Base-by-base conservation (phyloP, 2,329 filamentous ascomycete genomes). In the Fusarium miscanthi region DNA sequence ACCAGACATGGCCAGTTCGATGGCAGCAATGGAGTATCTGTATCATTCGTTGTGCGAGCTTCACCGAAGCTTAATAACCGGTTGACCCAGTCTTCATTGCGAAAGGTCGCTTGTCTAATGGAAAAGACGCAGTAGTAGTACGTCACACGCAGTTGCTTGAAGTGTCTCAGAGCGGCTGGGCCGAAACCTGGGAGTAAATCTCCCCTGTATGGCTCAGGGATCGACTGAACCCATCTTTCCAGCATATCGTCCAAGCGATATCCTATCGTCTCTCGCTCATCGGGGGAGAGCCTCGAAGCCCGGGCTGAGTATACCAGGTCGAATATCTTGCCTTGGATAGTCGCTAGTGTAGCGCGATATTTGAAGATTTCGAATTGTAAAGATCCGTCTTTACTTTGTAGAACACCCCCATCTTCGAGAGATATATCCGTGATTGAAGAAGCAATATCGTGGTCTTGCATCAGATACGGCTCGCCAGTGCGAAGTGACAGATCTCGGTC, bases 291-390 rank as follows among this genome's bases (percentile, higher is more conserved):
- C 8, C 17, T 14, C 5, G 14, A 13, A 17, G 66, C 61, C 0
- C 51, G 41, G 7, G 66, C 45, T 14, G 66, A 66, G 10, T 66
- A 59, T 0, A 70, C 25, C 10, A 64, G 10, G 31, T 72, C 67
- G 10, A 68, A 71, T 5, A 68, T 57, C 17, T 61, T 72, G 54
- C 69, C 69, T 48, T 72, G 67, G 0, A 63, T 71, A 27, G 31
- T 19, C 25, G 67, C 67, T 0, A 72, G 2, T 14, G 11, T 1
- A 10, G 45, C n/a, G 3, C 67, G 63, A 2, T 45, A 30, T 7
- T 19, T 5, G 16, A 68, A 7, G 1, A 72, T 59, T 11, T 70
- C 17, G 5, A 61, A 23, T 9, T 1, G 11, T 2, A 4, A 1
- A 4, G 16, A 35, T 2, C 0, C 25, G 23, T 5, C 21, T 19